These are phyloP conservation scores for Trametes villosa DNA, from an alignment of 768 basidiomycete genomes.

Conservation along the genomic window DNA sequence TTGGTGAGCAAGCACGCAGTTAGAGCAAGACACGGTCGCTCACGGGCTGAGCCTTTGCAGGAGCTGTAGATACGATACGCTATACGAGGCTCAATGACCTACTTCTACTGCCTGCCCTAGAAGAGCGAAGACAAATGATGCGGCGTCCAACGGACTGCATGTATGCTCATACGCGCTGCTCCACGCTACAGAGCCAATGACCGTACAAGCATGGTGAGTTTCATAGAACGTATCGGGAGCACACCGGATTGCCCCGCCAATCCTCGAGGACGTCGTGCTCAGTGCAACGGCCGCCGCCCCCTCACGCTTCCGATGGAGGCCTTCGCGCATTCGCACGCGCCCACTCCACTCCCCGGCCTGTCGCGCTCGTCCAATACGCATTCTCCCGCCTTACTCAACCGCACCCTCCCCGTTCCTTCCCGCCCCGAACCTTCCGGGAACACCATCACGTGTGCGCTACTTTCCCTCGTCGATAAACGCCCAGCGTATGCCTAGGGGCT, in stretches of 20 bases:
- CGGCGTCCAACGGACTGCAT: background rate
- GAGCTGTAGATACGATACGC: too few relatives aligned
- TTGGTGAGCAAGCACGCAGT: too few relatives aligned
- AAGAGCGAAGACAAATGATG: too few relatives aligned
- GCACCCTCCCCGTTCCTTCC: constrained; percentile 1
- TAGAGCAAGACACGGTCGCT: background rate
- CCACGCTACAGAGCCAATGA: background rate
- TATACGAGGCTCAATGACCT: too few relatives aligned
- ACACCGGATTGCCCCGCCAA: background rate
- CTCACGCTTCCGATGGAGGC: background rate
- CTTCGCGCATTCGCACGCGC: background rate
- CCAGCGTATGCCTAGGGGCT: background rate
- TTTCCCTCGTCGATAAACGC: constrained; percentile 8
- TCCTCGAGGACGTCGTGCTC: background rate
- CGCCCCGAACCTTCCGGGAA: constrained; percentile 1
- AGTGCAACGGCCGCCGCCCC: background rate
- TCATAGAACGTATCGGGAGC: too few relatives aligned
- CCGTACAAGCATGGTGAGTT: background rate
- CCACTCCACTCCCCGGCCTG: background rate
- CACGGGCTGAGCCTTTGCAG: background rate
- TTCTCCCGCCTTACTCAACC: background rate
- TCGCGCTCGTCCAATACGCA: background rate
- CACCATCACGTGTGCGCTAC: constrained; percentile 13
- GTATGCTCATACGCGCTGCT: background rate
- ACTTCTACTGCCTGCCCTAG: too few relatives aligned